Conservation (phyloP, 2,329 filamentous ascomycete genomes). For the Exophiala mesophila region DNA sequence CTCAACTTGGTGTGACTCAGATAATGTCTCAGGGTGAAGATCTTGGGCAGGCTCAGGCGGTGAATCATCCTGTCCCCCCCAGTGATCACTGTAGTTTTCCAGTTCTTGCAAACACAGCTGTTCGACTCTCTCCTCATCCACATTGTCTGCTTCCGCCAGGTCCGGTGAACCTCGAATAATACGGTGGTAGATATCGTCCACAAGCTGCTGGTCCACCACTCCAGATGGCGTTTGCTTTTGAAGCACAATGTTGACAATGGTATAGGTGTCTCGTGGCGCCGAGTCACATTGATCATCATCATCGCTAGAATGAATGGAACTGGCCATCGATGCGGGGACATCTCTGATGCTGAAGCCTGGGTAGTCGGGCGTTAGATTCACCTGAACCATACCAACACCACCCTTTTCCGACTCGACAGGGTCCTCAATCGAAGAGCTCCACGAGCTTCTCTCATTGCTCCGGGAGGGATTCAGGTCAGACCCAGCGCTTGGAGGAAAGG, state of each 20-base stretch:
- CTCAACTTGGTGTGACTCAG: not conserved
- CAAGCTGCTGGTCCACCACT: slow-evolving; percentile 32
- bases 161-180: slow-evolving; percentile 47
- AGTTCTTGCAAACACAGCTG: slow-evolving; percentile 52
- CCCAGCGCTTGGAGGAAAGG: slow-evolving; percentile 20
- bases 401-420: slow-evolving; percentile 7
- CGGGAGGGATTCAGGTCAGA: slow-evolving; percentile 19
- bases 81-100: slow-evolving; percentile 24
- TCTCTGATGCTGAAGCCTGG: slow-evolving; percentile 1
- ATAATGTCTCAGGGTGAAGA: slow-evolving; percentile 4
- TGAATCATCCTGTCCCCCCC: slow-evolving; percentile 11
- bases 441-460: slow-evolving; percentile 20
- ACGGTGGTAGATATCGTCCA: slow-evolving; percentile 30
- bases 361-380: not conserved
- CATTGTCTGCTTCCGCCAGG: slow-evolving; percentile 49
- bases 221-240: slow-evolving; percentile 25
- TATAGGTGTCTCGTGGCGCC: slow-evolving; percentile 24
- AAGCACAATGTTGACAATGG: slow-evolving; percentile 26
- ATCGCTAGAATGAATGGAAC: slow-evolving; percentile 14
- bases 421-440: slow-evolving; percentile 25
- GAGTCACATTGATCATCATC: slow-evolving; percentile 14
- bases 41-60: slow-evolving; percentile 5
- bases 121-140: slow-evolving; percentile 51
- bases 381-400: not conserved
- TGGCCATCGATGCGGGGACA: slow-evolving; percentile 9